Conservation (phyloP, 768 basidiomycete genomes). For the Rhizopogon vesiculosus region DNA sequence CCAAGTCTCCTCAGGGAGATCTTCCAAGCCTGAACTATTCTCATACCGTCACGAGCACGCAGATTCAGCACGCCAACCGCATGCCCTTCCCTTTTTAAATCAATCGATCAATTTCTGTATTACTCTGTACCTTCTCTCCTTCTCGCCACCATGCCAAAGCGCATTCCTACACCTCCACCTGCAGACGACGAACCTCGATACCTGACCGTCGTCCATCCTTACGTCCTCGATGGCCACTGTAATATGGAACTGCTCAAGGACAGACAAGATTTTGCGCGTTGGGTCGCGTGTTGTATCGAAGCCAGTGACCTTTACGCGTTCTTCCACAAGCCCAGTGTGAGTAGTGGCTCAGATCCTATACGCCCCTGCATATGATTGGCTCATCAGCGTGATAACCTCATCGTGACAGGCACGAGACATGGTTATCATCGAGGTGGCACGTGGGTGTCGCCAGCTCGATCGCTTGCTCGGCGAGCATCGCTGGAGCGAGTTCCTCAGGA, state of each 20-base stretch:
- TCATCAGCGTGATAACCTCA: background rate
- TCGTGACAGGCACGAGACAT: slow-evolving; percentile 34
- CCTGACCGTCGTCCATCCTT: slow-evolving; percentile 41
- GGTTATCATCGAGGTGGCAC: slow-evolving; percentile 39
- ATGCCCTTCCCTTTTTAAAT: background rate
- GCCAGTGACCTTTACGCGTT: slow-evolving; percentile 32
- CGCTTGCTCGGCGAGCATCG: slow-evolving; percentile 36
- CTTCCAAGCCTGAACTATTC: background rate
- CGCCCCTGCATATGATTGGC: background rate
- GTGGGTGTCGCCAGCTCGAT: slow-evolving; percentile 26
- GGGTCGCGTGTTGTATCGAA: slow-evolving; percentile 39
- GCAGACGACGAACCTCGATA: slow-evolving; percentile 40
- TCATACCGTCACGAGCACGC: background rate
- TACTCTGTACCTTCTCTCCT: background rate
- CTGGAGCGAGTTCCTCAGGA: slow-evolving; percentile 35
- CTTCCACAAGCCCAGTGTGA: slow-evolving; percentile 41
- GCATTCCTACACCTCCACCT: slow-evolving; percentile 36
- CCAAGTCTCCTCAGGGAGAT: background rate
- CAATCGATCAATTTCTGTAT: background rate
- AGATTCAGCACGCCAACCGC: background rate
- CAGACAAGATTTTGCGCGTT: slow-evolving; percentile 32
- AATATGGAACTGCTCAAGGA: slow-evolving; percentile 37
- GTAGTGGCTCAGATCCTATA: slow-evolving; percentile 10
- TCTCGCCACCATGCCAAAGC: slow-evolving; percentile 34
- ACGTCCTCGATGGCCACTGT: slow-evolving; percentile 31